A percentile compares a stretch with the other conserved stretches of the same genome.
These are phyloP conservation scores for Lactifluus subvellereus DNA, from an alignment of 768 basidiomycete genomes.

Conservation along the genomic window DNA sequence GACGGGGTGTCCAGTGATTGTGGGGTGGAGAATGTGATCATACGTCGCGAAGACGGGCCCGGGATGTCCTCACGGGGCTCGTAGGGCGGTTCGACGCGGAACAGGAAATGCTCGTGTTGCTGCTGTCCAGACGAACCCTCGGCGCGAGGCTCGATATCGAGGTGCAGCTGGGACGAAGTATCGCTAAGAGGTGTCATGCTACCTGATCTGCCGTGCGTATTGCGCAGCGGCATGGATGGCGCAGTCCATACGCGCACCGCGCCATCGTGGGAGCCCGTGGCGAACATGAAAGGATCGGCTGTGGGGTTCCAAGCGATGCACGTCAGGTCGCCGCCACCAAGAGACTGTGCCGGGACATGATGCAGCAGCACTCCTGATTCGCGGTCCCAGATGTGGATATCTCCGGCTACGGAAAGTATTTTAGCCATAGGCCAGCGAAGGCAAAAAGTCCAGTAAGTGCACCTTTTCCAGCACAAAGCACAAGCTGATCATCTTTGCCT, in stretches of 20 bases:
- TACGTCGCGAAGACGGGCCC: constrained; percentile 7
- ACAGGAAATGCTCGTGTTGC: constrained; percentile 1
- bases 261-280: constrained; percentile 74
- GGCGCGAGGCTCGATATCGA: constrained; percentile 14
- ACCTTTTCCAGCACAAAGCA: constrained; percentile 76
- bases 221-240: constrained; percentile 9
- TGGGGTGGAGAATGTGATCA: constrained; percentile 9
- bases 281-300: constrained; percentile 60
- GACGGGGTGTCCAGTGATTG: background rate
- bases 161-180: constrained; percentile 11
- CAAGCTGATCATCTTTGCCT: constrained; percentile 70
- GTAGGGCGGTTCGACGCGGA: background rate
- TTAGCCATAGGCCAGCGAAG: constrained; percentile 1
- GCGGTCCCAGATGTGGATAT: constrained; percentile 83
- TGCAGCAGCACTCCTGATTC: constrained; percentile 71
- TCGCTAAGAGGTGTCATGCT: constrained; percentile 19
- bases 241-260: constrained; percentile 69
- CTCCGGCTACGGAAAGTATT: constrained; percentile 50
- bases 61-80: constrained; percentile 10
- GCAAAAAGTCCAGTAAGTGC: constrained; percentile 11
- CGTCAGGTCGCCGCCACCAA: constrained; percentile 63
- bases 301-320: constrained; percentile 77
- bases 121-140: constrained; percentile 12
- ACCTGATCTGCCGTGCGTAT: constrained; percentile 9
- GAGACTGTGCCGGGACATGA: constrained; percentile 55